A percentile compares a stretch with the other conserved stretches of the same genome.
These are phyloP conservation scores for Tetrapyrgos nigripes DNA, from an alignment of 1,284 basidiomycete species.

Conservation along the genomic window DNA sequence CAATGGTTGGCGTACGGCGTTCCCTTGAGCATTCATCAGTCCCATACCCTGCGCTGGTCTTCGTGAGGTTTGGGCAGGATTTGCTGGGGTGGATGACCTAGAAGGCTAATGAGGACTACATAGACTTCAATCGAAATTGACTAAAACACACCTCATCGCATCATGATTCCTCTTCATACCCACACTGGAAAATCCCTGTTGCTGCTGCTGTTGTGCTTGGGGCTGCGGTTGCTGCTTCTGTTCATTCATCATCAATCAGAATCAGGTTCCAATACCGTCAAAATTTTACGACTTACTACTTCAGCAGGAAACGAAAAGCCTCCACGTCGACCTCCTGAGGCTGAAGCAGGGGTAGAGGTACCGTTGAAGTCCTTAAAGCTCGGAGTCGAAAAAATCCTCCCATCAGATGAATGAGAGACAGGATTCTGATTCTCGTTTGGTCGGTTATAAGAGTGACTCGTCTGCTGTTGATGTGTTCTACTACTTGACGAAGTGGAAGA, in stretches of 20 bases:
- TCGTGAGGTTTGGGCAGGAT: constrained; percentile 4
- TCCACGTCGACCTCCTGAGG: constrained; percentile 9
- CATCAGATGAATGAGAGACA: neutral
- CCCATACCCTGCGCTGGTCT: constrained; percentile 48
- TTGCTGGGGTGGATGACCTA: constrained; percentile 3
- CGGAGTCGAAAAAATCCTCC: neutral
- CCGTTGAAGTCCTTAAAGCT: neutral
- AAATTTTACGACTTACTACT: constrained; percentile 3
- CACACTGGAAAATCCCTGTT: neutral
- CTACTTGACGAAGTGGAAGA: neutral
- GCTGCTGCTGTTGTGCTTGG: constrained; percentile 2
- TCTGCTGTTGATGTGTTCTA: neutral
- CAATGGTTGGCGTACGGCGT: constrained; percentile 41
- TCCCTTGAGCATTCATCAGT: constrained; percentile 39
- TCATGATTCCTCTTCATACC: constrained; percentile 18
- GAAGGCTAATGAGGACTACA: neutral
- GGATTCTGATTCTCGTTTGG: neutral
- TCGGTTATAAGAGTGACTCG: neutral
- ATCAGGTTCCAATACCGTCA: neutral
- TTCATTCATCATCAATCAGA: neutral
- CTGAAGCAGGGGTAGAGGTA: constrained; percentile 1
- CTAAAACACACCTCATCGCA: constrained; percentile 9
- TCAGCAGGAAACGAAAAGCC: constrained; percentile 17
- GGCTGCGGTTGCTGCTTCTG: constrained; percentile 3
- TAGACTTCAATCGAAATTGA: neutral